These are phyloP conservation scores for Euphorbia pulcherrima DNA, from an alignment of 345 rosid genomes.

Conservation along the genomic window DNA sequence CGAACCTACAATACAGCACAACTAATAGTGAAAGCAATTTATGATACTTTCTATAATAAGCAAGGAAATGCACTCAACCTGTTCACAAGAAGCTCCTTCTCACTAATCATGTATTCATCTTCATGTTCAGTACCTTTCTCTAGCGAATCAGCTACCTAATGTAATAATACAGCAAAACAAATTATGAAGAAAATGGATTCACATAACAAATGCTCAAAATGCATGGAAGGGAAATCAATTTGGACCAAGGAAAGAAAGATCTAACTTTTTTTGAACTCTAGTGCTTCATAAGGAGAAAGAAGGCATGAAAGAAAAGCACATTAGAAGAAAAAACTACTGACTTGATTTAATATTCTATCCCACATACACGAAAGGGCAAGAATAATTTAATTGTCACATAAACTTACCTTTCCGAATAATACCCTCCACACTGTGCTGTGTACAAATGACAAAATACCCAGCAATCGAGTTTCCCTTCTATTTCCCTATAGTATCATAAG, in stretches of 20 bases:
- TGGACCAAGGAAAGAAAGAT: background rate
- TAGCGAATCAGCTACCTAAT: conserved; percentile 93
- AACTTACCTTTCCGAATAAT: conserved; percentile 79
- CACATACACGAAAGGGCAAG: background rate
- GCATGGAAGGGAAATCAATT: background rate
- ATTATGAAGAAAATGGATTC: background rate
- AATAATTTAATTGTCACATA: background rate
- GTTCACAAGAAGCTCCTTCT: conserved; percentile 95
- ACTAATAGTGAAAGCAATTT: background rate
- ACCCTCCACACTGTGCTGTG: conserved; percentile 98
- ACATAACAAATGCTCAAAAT: background rate
- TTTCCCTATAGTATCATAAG: conserved; percentile 58
- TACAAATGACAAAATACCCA: conserved; percentile 88
- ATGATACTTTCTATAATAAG: background rate
- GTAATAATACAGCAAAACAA: background rate
- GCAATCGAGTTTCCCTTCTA: conserved; percentile 85
- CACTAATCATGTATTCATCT: conserved; percentile 99
- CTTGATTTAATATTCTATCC: background rate
- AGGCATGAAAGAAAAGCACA: background rate
- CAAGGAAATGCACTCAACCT: conserved; percentile 39
- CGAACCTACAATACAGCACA: no score
- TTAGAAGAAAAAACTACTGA: background rate
- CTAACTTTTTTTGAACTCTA: background rate
- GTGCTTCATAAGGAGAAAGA: background rate
- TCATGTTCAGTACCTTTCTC: conserved; percentile 99